These are phyloP conservation scores for Didymella arachidicola DNA, from an alignment of 2,329 filamentous ascomycete genomes.

Conservation along the genomic window DNA sequence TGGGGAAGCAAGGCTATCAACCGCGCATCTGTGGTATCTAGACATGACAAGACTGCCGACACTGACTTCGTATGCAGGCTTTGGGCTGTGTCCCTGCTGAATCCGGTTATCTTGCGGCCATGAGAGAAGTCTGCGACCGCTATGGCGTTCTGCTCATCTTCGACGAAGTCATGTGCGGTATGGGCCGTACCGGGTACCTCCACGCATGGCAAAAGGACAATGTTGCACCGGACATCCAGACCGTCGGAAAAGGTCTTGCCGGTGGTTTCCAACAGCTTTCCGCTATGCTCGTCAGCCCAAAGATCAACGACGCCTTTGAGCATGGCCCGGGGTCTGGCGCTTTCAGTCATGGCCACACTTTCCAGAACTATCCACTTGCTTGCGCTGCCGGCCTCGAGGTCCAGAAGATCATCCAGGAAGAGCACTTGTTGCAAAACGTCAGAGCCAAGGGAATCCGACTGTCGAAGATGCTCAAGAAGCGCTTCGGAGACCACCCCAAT, in stretches of 20 bases:
- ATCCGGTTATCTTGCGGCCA: conserved; percentile 72
- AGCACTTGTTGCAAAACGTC: conserved; percentile 67
- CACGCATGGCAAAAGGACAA: conserved; percentile 69
- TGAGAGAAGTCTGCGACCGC: conserved; percentile 72
- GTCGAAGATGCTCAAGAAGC: conserved; percentile 53
- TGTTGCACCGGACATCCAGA: conserved; percentile 69
- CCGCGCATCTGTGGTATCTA: too few species aligned
- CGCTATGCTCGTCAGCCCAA: conserved; percentile 63
- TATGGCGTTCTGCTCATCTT: conserved; percentile 78
- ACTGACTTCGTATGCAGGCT: conserved; percentile 54
- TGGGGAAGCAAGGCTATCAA: not conserved
- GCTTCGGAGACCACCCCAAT: conserved; percentile 56
- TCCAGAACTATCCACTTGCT: conserved; percentile 67
- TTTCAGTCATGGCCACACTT: conserved; percentile 69
- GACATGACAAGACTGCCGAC: not conserved
- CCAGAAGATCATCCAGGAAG: conserved; percentile 64
- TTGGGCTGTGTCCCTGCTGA: conserved; percentile 73
- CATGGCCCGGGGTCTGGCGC: conserved; percentile 51
- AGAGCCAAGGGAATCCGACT: conserved; percentile 61
- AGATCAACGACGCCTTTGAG: conserved; percentile 60
- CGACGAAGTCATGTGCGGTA: conserved; percentile 79
- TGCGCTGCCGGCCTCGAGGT: conserved; percentile 70
- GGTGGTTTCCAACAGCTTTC: conserved; percentile 70
- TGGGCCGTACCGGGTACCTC: conserved; percentile 65
- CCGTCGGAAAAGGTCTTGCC: conserved; percentile 71